Evolutionary conservation across 2,329 filamentous ascomycete species (phyloP), one percentile per base, ranked within the genome.

Genomic region (Ilyonectria destructans): DNA sequence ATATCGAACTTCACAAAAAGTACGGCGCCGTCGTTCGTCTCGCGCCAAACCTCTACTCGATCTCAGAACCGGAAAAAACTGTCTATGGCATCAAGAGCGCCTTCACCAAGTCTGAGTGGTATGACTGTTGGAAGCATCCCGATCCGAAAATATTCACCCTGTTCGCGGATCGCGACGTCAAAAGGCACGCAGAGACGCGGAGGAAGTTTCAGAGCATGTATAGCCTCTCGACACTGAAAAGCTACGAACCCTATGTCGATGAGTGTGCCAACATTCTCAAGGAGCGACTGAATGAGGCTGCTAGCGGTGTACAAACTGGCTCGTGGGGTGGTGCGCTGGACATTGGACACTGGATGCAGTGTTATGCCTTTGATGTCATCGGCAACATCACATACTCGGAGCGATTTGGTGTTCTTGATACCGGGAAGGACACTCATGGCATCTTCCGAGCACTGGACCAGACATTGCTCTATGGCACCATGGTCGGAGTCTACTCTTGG

Each of bases 121-220:
- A 46, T n/a, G 19, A 21, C 43, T 46, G 43, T 9, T 40, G 35
- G 8, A 40, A 40, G 35, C 35, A 17, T 12, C 35, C 35, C 5
- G 35, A 40, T 40, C 35, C 15, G 35, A 17, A 40, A 15, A 15
- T 40, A 15, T 40, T 40, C 35, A 40, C 4, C 9, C 17, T 40
- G 35, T 40, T 40, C 35, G 35, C 35, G 4, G 35, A 40, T 40
- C 35, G 35, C 9, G 35, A 40, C 4, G 12, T 15, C 15, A 40
- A 40, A 5, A 12, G 51, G 6, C 51, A 54, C 7, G 29, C 17
- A 19, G 51, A 35, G 51, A 54, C 51, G 13, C 51, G 51, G 17
- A 54, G 51, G 13, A 54, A 54, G 17, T 54, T 54, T 19, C 51
- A 54, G 51, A 54, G 29, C 51, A 54, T 54, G 29, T 54, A 54